phyloP scores from a whole-genome alignment of 2,329 filamentous ascomycete species.

The Colletotrichum camelliae region DNA sequence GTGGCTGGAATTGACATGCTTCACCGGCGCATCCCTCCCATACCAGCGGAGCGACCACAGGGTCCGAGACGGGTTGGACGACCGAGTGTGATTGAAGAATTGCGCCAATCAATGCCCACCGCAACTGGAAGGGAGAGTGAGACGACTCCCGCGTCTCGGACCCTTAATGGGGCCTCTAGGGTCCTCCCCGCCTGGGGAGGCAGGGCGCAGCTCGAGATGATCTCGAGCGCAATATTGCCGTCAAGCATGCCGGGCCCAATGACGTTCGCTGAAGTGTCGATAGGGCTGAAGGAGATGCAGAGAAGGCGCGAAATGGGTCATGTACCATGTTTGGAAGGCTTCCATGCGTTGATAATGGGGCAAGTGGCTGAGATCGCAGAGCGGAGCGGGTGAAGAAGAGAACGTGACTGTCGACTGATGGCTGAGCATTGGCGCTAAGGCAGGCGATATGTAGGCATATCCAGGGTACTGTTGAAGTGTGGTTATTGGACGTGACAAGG shows the following conservation, averaged over 20 bases:
- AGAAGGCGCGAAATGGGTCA: neutral
- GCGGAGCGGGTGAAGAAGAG: neutral
- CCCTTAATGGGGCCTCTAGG: neutral
- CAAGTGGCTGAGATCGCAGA: neutral
- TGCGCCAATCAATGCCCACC: neutral
- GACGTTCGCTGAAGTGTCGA: neutral
- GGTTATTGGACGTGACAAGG: neutral
- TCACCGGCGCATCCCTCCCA: neutral
- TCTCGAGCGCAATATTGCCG: neutral
- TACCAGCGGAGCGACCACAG: neutral
- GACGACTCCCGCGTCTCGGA: neutral
- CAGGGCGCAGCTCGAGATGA: neutral
- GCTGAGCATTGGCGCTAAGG: constrained; percentile 16
- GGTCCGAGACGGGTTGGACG: neutral
- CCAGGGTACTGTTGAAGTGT: neutral
- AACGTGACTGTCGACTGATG: neutral
- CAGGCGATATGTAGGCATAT: constrained; percentile 3
- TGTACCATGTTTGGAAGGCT: neutral
- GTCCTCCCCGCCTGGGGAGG: neutral
- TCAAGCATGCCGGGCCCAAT: neutral
- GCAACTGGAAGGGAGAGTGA: neutral
- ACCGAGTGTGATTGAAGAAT: neutral
- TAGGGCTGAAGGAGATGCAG: constrained; percentile 19
- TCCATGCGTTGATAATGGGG: neutral
- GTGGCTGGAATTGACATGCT: neutral